Percentiles rank a stretch among this genome's conserved stretches.
Conservation (phyloP, 2,329 filamentous ascomycete genomes). For the Bimuria novae-zelandiae region DNA sequence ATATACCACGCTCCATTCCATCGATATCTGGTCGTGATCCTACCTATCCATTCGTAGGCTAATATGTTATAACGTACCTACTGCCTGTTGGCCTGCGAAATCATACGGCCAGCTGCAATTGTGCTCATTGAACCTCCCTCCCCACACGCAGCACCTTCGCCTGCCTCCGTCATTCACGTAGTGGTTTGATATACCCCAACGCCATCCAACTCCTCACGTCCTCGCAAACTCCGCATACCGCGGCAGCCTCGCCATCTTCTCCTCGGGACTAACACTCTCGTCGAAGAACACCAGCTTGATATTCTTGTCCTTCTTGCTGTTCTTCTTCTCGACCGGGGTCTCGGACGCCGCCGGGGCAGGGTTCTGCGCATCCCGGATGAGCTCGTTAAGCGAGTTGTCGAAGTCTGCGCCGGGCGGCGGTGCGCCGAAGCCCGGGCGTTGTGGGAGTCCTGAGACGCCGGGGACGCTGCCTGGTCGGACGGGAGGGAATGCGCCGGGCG, state of each 20-base stretch:
- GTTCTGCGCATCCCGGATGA: constrained; percentile 56
- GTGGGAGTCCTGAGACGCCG: constrained; percentile 33
- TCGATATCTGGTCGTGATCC: not conserved
- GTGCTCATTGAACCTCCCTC: too few relatives aligned
- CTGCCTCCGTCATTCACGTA: too few relatives aligned
- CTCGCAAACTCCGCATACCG: constrained; percentile 64
- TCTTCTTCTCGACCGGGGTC: constrained; percentile 54
- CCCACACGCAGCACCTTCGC: not conserved
- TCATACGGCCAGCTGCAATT: too few relatives aligned
- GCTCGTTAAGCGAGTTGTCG: constrained; percentile 54
- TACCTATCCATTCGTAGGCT: not conserved
- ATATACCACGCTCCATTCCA: too few relatives aligned
- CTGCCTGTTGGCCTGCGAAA: not conserved
- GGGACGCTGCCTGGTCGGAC: constrained; percentile 39
- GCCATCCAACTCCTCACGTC: constrained; percentile 18
- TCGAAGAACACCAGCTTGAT: constrained; percentile 80
- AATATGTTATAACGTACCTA: not conserved
- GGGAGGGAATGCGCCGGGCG: constrained; percentile 14
- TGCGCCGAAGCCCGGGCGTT: constrained; percentile 46
- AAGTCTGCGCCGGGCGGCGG: constrained; percentile 19
- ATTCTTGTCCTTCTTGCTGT: constrained; percentile 64
- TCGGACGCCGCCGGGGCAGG: constrained; percentile 45
- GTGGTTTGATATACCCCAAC: too few relatives aligned
- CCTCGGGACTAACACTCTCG: constrained; percentile 79
- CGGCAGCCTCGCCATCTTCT: constrained; percentile 80